A percentile compares a stretch with the other conserved stretches of the same genome.
Conservation (phyloP, 305 asterid species). For the Plantago lanceolata region DNA sequence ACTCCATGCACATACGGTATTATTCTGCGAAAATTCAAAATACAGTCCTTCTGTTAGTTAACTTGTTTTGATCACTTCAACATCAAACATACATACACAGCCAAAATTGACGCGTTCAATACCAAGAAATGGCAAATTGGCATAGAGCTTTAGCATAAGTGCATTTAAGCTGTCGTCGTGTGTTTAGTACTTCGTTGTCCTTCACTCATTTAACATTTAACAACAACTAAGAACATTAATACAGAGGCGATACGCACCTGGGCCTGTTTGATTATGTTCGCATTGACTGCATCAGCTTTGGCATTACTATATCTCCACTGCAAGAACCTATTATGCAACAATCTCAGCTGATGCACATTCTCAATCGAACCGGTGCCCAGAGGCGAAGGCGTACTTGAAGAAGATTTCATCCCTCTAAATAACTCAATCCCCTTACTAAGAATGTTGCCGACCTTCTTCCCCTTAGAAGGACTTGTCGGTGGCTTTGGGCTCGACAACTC, state of each 20-base stretch:
- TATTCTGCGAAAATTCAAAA: slow-evolving; percentile 38
- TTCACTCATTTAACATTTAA: too few relatives aligned
- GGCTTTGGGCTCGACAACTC: slow-evolving; percentile 42
- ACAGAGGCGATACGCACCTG: slow-evolving; percentile 36
- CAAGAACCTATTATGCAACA: slow-evolving; percentile 51
- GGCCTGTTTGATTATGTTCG: slow-evolving; percentile 29
- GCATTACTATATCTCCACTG: slow-evolving; percentile 80
- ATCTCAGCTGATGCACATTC: slow-evolving; percentile 47
- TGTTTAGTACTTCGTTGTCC: too few relatives aligned
- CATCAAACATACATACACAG: neutral
- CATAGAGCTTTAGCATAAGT: too few relatives aligned
- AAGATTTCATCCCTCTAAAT: slow-evolving; percentile 61
- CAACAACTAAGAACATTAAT: neutral
- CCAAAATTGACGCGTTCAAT: neutral
- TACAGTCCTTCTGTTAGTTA: neutral
- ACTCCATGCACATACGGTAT: slow-evolving; percentile 37
- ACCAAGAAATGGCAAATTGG: too few relatives aligned
- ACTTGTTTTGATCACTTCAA: neutral
- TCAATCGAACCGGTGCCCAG: slow-evolving; percentile 49
- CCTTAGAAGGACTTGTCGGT: slow-evolving; percentile 62
- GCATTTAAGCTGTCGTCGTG: too few relatives aligned
- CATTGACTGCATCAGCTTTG: slow-evolving; percentile 41
- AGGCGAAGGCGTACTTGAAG: slow-evolving; percentile 33
- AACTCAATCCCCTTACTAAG: slow-evolving; percentile 64
- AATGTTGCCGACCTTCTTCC: slow-evolving; percentile 53